Percentiles rank a stretch among this genome's conserved stretches.
Conservation (phyloP, 116 monocot genomes). For the Papilionanthe hybrid region DNA sequence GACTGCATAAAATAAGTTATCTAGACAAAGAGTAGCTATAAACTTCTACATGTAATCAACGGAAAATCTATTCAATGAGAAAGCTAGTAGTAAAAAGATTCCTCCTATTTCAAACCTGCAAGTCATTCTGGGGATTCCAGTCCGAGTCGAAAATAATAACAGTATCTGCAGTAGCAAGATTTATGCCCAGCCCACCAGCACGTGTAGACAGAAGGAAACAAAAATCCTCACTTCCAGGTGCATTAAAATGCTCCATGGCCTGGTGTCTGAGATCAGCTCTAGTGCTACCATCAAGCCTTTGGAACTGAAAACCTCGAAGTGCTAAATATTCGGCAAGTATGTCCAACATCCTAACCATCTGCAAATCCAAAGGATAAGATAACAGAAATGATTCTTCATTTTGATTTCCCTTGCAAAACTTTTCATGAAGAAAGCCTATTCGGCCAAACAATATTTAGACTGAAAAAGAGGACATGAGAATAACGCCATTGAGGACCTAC, state of each 20-base stretch:
- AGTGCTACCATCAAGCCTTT: slow-evolving; percentile 97
- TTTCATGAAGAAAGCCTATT: not conserved
- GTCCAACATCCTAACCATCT: slow-evolving; percentile 99
- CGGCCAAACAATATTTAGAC: no score
- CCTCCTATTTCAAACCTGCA: slow-evolving; percentile 54
- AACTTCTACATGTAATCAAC: not conserved
- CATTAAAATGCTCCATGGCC: slow-evolving; percentile 99
- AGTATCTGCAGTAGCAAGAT: slow-evolving; percentile 99
- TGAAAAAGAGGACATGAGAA: not conserved
- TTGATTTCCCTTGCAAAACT: not conserved
- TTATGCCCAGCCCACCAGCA: slow-evolving; percentile 94
- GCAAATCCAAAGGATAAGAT: slow-evolving; percentile 15
- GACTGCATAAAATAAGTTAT: not conserved
- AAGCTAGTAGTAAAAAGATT: not conserved
- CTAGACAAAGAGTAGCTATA: not conserved
- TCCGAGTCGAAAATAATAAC: slow-evolving; percentile 99
- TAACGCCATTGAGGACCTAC: not conserved
- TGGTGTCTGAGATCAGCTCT: slow-evolving; percentile 95
- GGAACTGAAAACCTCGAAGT: slow-evolving; percentile 91
- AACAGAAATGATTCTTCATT: not conserved
- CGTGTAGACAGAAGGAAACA: slow-evolving; percentile 98
- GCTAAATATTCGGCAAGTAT: slow-evolving; percentile 95
- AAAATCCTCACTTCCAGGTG: slow-evolving; percentile 98
- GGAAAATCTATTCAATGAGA: not conserved
- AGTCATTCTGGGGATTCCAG: slow-evolving; percentile 99